Evolutionary conservation across 2,329 filamentous ascomycete genomes (phyloP).

Genomic region (Diplodia scrobiculata): DNA sequence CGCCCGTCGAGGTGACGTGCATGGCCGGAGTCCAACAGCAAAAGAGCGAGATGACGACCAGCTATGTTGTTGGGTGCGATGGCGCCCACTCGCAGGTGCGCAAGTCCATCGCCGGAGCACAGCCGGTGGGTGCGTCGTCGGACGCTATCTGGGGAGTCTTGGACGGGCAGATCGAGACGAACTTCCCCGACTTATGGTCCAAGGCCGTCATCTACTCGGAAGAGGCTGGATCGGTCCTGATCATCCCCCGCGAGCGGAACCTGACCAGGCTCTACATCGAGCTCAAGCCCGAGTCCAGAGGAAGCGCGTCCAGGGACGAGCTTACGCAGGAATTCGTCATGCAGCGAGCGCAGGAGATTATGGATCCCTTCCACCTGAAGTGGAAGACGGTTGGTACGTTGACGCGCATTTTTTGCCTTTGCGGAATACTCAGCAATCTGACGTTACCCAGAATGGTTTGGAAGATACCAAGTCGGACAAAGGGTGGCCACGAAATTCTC

Average conservation of each 20-base stretch:
- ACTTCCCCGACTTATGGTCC: constrained; percentile 75
- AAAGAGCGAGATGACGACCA: constrained; percentile 54
- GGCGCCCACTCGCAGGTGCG: constrained; percentile 72
- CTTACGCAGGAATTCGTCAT: constrained; percentile 69
- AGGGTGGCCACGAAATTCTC: constrained; percentile 52
- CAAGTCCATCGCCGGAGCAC: constrained; percentile 54
- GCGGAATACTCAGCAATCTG: neutral
- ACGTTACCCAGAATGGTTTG: constrained; percentile 51
- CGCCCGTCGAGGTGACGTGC: constrained; percentile 49
- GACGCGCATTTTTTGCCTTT: neutral
- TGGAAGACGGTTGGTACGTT: constrained; percentile 48
- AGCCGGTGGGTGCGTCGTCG: constrained; percentile 52
- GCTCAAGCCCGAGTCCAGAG: constrained; percentile 44
- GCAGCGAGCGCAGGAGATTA: constrained; percentile 58
- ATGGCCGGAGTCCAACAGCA: constrained; percentile 44
- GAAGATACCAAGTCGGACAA: constrained; percentile 55
- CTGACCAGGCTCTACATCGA: constrained; percentile 66
- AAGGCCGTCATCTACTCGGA: constrained; percentile 71
- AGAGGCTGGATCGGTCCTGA: constrained; percentile 68
- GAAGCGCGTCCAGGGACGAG: constrained; percentile 39
- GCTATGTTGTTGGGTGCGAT: constrained; percentile 72
- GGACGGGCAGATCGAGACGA: constrained; percentile 69
- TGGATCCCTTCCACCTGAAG: constrained; percentile 50
- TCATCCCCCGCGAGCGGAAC: constrained; percentile 71
- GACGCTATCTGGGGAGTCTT: constrained; percentile 71